A percentile compares a stretch with the other conserved stretches of the same genome.
Conservation (phyloP, 768 basidiomycete genomes). For the Clavaria fumosa region DNA sequence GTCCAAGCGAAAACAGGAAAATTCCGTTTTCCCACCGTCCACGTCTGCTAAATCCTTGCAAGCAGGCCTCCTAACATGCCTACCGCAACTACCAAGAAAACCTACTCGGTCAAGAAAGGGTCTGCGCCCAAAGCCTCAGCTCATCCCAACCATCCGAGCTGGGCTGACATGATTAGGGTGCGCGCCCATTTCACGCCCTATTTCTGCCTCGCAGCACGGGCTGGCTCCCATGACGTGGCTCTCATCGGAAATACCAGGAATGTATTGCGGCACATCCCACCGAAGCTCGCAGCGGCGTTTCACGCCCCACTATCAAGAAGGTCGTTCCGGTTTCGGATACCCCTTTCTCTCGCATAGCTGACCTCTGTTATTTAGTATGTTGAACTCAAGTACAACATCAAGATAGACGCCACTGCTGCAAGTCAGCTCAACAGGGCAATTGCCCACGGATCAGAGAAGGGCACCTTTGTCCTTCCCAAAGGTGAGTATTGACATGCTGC, state of each 20-base stretch:
- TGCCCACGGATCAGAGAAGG: slow-evolving; percentile 32
- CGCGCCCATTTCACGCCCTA: slow-evolving; percentile 11
- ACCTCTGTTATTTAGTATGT: slow-evolving; percentile 42
- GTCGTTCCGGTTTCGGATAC: slow-evolving; percentile 18
- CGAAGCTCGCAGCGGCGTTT: slow-evolving; percentile 62
- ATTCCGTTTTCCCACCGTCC: slow-evolving; percentile 6
- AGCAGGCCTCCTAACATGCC: slow-evolving; percentile 12
- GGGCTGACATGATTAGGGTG: slow-evolving; percentile 75
- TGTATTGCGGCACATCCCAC: slow-evolving; percentile 59
- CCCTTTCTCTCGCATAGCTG: slow-evolving; percentile 9
- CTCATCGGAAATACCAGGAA: slow-evolving; percentile 29
- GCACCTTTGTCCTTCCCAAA: slow-evolving; percentile 35
- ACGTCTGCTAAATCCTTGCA: slow-evolving; percentile 1
- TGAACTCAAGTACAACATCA: slow-evolving; percentile 68
- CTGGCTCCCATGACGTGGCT: slow-evolving; percentile 22
- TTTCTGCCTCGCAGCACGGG: slow-evolving; percentile 4
- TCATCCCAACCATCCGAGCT: slow-evolving; percentile 37
- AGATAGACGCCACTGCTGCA: slow-evolving; percentile 54
- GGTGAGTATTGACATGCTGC: no score
- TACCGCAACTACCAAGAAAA: slow-evolving; percentile 8
- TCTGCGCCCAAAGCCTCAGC: slow-evolving; percentile 5
- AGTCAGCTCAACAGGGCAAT: slow-evolving; percentile 77
- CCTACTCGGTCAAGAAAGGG: slow-evolving; percentile 10
- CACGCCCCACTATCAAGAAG: slow-evolving; percentile 72
- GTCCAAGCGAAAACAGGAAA: slow-evolving; percentile 10